Evolutionary conservation across 2,329 filamentous ascomycete species (phyloP).

Genomic region (Xylaria hypoxylon): DNA sequence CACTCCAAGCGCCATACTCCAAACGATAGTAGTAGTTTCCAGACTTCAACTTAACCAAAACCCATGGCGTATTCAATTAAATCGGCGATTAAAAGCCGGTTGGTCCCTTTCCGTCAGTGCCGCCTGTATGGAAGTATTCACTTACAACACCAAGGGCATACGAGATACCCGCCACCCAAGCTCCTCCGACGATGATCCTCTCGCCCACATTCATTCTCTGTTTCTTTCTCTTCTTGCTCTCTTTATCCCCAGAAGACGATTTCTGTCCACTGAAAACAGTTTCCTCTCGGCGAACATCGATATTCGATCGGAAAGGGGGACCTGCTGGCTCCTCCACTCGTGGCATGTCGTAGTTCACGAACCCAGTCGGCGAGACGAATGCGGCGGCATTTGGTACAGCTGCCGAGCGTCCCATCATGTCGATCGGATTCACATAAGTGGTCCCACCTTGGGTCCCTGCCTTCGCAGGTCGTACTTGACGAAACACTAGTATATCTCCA

Average conservation of each 20-base stretch:
- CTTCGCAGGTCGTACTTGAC: constrained; percentile 61
- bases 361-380: constrained; percentile 74
- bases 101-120: constrained; percentile 56
- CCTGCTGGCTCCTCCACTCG: constrained; percentile 46
- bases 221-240: constrained; percentile 44
- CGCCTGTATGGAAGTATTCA: constrained; percentile 67
- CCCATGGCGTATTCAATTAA: constrained; percentile 3
- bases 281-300: constrained; percentile 60
- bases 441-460: constrained; percentile 32
- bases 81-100: constrained; percentile 47
- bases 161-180: constrained; percentile 65
- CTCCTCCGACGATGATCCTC: constrained; percentile 65
- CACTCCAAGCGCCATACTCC: constrained; percentile 31
- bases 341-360: constrained; percentile 69
- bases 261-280: constrained; percentile 59
- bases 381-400: constrained; percentile 62
- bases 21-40: background rate
- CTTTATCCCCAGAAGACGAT: constrained; percentile 40
- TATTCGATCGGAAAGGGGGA: constrained; percentile 56
- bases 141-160: constrained; percentile 70
- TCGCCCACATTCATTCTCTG: constrained; percentile 59
- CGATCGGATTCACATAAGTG: constrained; percentile 67
- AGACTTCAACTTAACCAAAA: constrained; percentile 1
- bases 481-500: constrained; percentile 74
- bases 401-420: constrained; percentile 61